Percentiles rank a stretch among this genome's conserved stretches.
Evolutionary conservation across 176 grass and related monocot species (phyloP).

Genomic region (Echinochloa phyllopogon): DNA sequence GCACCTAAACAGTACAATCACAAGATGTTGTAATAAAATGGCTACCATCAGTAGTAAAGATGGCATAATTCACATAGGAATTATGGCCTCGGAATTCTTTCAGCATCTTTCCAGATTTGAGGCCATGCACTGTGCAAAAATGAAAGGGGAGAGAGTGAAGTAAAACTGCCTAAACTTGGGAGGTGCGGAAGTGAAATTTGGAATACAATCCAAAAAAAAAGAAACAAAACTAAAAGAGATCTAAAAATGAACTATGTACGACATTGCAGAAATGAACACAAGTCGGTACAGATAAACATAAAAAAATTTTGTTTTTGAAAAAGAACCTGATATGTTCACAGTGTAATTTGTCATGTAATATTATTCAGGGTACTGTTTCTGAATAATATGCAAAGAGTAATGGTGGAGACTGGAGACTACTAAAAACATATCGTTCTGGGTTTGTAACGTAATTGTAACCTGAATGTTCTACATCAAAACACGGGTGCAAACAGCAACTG

Average conservation of each 20-base stretch:
- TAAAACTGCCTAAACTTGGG: constrained; percentile 28
- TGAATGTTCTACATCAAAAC: too few species aligned
- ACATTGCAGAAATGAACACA: constrained; percentile 11
- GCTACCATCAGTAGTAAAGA: constrained; percentile 86
- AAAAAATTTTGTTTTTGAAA: constrained; percentile 14
- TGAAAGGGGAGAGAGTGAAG: neutral
- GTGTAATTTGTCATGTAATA: too few species aligned
- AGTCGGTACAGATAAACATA: constrained; percentile 21
- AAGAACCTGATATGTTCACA: constrained; percentile 2
- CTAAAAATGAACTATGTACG: neutral
- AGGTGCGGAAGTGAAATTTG: constrained; percentile 20
- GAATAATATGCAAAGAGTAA: too few species aligned
- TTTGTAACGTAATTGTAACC: too few species aligned
- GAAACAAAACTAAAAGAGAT: neutral
- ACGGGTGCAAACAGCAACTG: too few species aligned
- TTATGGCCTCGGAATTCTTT: constrained; percentile 96
- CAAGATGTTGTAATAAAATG: constrained; percentile 96
- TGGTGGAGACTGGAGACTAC: too few species aligned
- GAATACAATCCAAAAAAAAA: constrained; percentile 23
- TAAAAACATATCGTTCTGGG: too few species aligned
- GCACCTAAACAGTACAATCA: constrained; percentile 95
- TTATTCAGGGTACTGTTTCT: too few species aligned
- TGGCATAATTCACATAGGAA: constrained; percentile 94
- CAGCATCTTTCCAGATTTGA: constrained; percentile 97
- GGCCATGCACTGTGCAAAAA: constrained; percentile 83